A percentile compares a stretch with the other conserved stretches of the same genome.
Evolutionary conservation across 495 filamentous ascomycete genomes (phyloP).

Genomic region (Clohesyomyces aquaticus): DNA sequence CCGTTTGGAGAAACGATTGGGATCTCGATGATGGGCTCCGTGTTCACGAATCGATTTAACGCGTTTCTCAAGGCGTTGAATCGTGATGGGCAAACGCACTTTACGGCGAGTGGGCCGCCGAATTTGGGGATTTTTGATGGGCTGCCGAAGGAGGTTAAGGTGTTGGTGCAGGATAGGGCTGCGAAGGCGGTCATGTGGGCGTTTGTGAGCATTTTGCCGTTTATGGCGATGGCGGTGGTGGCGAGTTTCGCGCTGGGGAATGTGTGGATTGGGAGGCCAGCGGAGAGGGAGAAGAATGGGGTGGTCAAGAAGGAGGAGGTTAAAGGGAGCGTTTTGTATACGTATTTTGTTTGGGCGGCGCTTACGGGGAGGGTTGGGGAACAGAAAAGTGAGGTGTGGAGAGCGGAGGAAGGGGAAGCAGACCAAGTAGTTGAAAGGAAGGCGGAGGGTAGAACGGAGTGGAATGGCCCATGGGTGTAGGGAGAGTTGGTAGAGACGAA

Average conservation of each 20-base stretch:
- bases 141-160: slow-evolving; percentile 31
- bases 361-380: slow-evolving; percentile 2
- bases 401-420: not conserved
- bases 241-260: slow-evolving; percentile 56
- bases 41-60: slow-evolving; percentile 60
- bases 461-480: no score
- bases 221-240: slow-evolving; percentile 56
- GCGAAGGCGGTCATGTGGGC: slow-evolving; percentile 59
- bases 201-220: slow-evolving; percentile 59
- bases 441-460: no score
- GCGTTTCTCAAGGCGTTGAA: slow-evolving; percentile 27
- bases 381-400: not conserved
- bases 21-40: slow-evolving; percentile 62
- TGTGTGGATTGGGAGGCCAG: slow-evolving; percentile 54
- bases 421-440: no score
- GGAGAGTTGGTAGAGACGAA: no score
- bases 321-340: slow-evolving; percentile 16
- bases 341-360: not conserved
- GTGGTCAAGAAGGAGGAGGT: slow-evolving; percentile 14
- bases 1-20: slow-evolving; percentile 63
- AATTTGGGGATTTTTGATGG: slow-evolving; percentile 31
- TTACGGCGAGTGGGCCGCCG: slow-evolving; percentile 28
- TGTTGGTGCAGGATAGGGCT: slow-evolving; percentile 41
- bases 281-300: slow-evolving; percentile 30
- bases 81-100: slow-evolving; percentile 20